Evolutionary conservation across 306 rosid genomes (phyloP).

Genomic region (Arachis hypogaea): DNA sequence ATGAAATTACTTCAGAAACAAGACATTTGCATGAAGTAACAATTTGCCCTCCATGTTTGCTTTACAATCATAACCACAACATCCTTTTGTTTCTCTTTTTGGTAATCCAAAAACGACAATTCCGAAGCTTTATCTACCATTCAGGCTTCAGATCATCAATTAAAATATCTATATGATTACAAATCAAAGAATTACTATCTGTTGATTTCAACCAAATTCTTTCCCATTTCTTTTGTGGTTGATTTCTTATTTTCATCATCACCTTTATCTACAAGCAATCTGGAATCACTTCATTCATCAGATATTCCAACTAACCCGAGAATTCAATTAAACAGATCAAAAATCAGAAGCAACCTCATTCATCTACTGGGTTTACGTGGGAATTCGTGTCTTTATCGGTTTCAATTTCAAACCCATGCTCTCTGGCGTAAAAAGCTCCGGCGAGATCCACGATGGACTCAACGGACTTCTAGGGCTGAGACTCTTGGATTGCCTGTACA

Average conservation of each 20-base stretch:
- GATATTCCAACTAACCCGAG: constrained; percentile 42
- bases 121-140: constrained; percentile 41
- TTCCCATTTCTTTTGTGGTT: constrained; percentile 38
- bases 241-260: constrained; percentile 44
- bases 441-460: constrained; percentile 89
- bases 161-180: constrained; percentile 54
- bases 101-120: constrained; percentile 32
- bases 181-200: constrained; percentile 76
- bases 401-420: constrained; percentile 99
- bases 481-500: constrained; percentile 76
- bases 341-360: constrained; percentile 30
- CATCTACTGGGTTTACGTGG: constrained; percentile 44
- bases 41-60: constrained; percentile 29
- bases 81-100: background rate
- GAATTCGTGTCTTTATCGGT: constrained; percentile 82
- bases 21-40: constrained; percentile 2
- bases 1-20: background rate
- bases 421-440: constrained; percentile 95
- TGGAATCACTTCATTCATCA: constrained; percentile 31
- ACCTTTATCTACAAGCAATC: constrained; percentile 62
- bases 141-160: constrained; percentile 35
- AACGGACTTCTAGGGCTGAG: constrained; percentile 94
- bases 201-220: constrained; percentile 52
- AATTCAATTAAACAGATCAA: constrained; percentile 42
- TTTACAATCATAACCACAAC: constrained; percentile 40